A percentile compares a stretch with the other conserved stretches of the same genome.
These are phyloP conservation scores for Candida vaughaniae DNA, from an alignment of 805 yeast species.

Conservation along the genomic window DNA sequence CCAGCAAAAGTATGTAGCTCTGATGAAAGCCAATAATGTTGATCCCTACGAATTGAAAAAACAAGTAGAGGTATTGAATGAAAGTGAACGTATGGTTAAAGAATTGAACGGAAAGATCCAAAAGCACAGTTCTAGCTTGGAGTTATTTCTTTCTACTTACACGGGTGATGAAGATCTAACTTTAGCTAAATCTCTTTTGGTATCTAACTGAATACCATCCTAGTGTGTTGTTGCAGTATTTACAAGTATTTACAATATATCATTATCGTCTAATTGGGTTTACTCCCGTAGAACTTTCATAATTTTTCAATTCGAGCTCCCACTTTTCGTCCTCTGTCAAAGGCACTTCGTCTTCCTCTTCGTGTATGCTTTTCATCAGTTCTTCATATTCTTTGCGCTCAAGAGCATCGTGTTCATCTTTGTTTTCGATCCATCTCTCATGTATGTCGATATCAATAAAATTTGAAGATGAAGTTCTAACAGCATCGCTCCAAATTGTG, in stretches of 20 bases:
- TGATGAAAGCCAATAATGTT: slow-evolving; percentile 44
- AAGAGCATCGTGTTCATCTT: slow-evolving; percentile 66
- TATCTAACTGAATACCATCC: background rate
- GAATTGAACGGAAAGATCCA: slow-evolving; percentile 22
- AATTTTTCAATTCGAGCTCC: slow-evolving; percentile 44
- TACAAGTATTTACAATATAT: slow-evolving; percentile 1
- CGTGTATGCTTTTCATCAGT: slow-evolving; percentile 12
- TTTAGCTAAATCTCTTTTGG: slow-evolving; percentile 23
- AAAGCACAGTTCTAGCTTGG: slow-evolving; percentile 25
- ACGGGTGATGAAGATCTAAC: slow-evolving; percentile 33
- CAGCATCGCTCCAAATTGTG: slow-evolving; percentile 94
- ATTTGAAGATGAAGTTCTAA: slow-evolving; percentile 69
- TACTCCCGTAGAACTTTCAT: slow-evolving; percentile 23
- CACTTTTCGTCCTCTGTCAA: slow-evolving; percentile 68
- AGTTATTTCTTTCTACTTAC: slow-evolving; percentile 35
- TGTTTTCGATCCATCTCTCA: slow-evolving; percentile 92
- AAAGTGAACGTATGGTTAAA: slow-evolving; percentile 38
- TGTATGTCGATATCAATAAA: slow-evolving; percentile 67
- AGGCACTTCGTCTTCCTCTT: slow-evolving; percentile 29
- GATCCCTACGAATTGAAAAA: slow-evolving; percentile 68
- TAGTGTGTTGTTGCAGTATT: too few species aligned
- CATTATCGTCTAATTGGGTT: slow-evolving; percentile 13
- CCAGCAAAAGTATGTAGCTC: slow-evolving; percentile 48
- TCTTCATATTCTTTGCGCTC: slow-evolving; percentile 46
- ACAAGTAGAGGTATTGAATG: slow-evolving; percentile 36